phyloP scores from a whole-genome alignment of 345 rosid genomes.

The Sapria himalayana region DNA sequence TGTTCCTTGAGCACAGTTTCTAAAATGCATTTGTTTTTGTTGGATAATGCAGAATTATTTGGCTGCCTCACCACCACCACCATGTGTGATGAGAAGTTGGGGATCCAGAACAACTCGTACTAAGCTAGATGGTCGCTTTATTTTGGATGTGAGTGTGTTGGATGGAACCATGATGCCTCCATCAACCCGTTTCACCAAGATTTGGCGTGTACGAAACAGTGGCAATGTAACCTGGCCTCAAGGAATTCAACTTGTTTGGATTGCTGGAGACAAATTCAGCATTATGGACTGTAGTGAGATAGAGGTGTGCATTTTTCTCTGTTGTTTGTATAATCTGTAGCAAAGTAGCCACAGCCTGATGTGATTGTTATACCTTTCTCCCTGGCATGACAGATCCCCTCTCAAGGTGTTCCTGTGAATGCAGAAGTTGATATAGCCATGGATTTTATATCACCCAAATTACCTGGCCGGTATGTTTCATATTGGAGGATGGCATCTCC shows the following conservation, averaged over 20 bases:
- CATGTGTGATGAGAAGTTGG: constrained; percentile 8
- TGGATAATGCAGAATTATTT: constrained; percentile 12
- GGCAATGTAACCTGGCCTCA: constrained; percentile 49
- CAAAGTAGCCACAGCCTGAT: too few relatives aligned
- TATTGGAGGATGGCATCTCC: constrained; percentile 79
- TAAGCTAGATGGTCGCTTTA: constrained; percentile 60
- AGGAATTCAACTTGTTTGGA: constrained; percentile 52
- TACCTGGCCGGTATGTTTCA: constrained; percentile 66
- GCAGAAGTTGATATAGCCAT: constrained; percentile 53
- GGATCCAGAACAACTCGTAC: constrained; percentile 18
- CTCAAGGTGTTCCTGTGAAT: constrained; percentile 35
- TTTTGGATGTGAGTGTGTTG: constrained; percentile 55
- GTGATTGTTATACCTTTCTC: not conserved
- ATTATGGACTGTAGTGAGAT: constrained; percentile 20
- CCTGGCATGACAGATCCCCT: constrained; percentile 32
- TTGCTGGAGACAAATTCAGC: constrained; percentile 51
- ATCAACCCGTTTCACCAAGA: constrained; percentile 54
- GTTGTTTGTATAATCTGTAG: not conserved
- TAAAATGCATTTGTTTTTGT: constrained; percentile 3
- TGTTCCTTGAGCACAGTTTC: too few relatives aligned
- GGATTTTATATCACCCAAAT: constrained; percentile 53
- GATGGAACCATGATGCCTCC: constrained; percentile 82
- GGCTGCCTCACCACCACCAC: constrained; percentile 12
- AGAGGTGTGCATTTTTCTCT: constrained; percentile 24
- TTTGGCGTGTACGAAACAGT: constrained; percentile 78